Conservation (phyloP, 495 filamentous ascomycete species). For the Aspergillus funiculosus region DNA sequence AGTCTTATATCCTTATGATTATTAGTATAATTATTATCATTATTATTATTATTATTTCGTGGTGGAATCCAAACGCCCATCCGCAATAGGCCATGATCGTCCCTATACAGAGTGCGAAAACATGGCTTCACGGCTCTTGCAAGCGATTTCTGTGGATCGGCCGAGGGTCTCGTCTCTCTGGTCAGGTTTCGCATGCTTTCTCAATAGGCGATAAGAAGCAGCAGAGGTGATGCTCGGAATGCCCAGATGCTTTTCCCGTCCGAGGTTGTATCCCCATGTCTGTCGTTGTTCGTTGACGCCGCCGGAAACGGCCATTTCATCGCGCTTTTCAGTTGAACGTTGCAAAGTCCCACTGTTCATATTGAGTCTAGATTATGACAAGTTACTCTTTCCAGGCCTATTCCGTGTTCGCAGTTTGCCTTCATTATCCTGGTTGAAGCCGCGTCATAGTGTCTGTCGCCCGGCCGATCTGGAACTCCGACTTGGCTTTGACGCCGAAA, state of each 20-base stretch:
- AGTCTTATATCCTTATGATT: too few species aligned
- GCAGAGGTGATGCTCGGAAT: too few species aligned
- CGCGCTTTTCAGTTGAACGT: constrained; percentile 1
- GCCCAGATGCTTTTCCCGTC: background rate
- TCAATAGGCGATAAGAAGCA: too few species aligned
- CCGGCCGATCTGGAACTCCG: background rate
- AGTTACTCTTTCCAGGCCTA: too few species aligned
- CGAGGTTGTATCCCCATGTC: constrained; percentile 8
- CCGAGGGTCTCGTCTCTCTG: background rate
- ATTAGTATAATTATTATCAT: too few species aligned
- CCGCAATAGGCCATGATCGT: constrained; percentile 16
- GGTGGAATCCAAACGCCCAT: too few species aligned
- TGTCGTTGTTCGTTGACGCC: background rate
- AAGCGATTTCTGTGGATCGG: constrained; percentile 1
- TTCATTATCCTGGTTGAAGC: constrained; percentile 3
- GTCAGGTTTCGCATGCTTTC: too few species aligned
- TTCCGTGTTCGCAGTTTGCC: too few species aligned
- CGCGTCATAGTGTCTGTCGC: constrained; percentile 14
- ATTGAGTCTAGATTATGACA: background rate
- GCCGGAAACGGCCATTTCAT: constrained; percentile 8
- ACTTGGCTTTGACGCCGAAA: constrained; percentile 15
- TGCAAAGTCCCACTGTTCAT: constrained; percentile 1
- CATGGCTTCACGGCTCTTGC: background rate
- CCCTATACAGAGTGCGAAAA: constrained; percentile 8
- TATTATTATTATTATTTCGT: too few species aligned